Evolutionary conservation across 208 protist genomes (phyloP).

Genomic region (Crithidia expoeki): DNA sequence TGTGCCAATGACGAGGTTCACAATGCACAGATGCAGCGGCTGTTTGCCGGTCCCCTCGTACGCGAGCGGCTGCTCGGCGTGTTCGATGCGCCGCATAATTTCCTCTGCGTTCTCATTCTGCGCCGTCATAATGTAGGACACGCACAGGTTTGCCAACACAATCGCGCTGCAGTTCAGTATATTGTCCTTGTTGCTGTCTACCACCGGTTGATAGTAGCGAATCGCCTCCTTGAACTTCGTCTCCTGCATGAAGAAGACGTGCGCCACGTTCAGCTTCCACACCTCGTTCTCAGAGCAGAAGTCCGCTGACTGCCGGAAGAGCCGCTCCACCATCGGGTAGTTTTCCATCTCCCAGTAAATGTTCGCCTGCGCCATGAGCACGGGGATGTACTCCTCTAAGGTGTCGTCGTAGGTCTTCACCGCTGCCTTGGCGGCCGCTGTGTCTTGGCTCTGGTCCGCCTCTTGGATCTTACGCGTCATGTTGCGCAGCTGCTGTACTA

Average conservation of each 20-base stretch:
- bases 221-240: conserved; percentile 96
- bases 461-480: conserved; percentile 96
- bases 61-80: conserved; percentile 93
- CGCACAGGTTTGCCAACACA: conserved; percentile 97
- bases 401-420: conserved; percentile 93
- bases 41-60: conserved; percentile 91
- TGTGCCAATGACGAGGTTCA: conserved; percentile 98
- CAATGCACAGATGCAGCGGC: conserved; percentile 96
- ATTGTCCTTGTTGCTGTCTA: conserved; percentile 92
- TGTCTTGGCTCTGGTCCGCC: conserved; percentile 88
- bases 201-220: conserved; percentile 96
- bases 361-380: conserved; percentile 97
- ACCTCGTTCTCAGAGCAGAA: conserved; percentile 96
- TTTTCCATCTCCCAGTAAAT: conserved; percentile 98
- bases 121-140: conserved; percentile 97
- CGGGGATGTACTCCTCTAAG: conserved; percentile 96
- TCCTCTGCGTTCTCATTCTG: conserved; percentile 97
- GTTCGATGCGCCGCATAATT: conserved; percentile 96
- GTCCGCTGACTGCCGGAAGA: conserved; percentile 95
- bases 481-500: conserved; percentile 95
- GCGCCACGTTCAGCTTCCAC: conserved; percentile 98
- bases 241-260: conserved; percentile 98
- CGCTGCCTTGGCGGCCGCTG: conserved; percentile 77
- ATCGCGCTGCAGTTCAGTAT: conserved; percentile 95
- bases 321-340: conserved; percentile 95